phyloP scores from a whole-genome alignment of 2,329 filamentous ascomycete species.

The Coniochaeta sp. region DNA sequence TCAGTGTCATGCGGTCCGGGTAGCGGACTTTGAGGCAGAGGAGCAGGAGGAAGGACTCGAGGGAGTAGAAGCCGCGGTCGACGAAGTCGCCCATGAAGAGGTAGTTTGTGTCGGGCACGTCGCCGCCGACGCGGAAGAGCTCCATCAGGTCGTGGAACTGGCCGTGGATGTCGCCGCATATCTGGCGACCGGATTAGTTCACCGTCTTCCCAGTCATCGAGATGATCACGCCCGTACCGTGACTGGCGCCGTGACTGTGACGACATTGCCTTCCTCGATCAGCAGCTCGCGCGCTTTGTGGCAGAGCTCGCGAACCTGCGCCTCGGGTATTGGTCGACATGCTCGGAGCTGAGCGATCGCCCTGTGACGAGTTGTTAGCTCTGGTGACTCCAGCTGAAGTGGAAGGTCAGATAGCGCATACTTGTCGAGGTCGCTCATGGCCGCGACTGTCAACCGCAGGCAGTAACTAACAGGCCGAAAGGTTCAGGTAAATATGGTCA shows the following conservation, averaged over 20 bases:
- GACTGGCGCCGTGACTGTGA: conserved; percentile 88
- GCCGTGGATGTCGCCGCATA: conserved; percentile 95
- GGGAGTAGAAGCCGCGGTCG: conserved; percentile 94
- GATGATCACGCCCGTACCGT: conserved; percentile 49
- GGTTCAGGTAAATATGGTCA: not conserved
- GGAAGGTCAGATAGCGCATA: not conserved
- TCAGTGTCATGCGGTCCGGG: conserved; percentile 92
- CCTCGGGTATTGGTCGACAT: conserved; percentile 91
- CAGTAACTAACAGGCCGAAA: not conserved
- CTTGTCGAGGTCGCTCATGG: conserved; percentile 2
- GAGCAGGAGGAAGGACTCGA: conserved; percentile 92
- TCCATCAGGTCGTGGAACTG: conserved; percentile 98
- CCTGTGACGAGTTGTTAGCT: conserved; percentile 35
- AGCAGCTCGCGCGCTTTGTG: conserved; percentile 94
- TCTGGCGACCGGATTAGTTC: conserved; percentile 35
- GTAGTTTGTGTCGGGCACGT: conserved; percentile 93
- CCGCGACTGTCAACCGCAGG: not conserved
- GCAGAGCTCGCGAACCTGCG: conserved; percentile 91
- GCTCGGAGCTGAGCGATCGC: conserved; percentile 92
- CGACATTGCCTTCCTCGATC: conserved; percentile 96
- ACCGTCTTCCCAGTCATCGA: not conserved
- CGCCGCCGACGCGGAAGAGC: conserved; percentile 85
- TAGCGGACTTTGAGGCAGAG: conserved; percentile 96
- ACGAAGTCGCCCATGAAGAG: conserved; percentile 99
- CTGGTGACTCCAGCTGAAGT: not conserved